Percentiles rank a stretch among this genome's conserved stretches.
phyloP scores from a whole-genome alignment of 345 rosid genomes.

The Excoecaria cochinchinensis region DNA sequence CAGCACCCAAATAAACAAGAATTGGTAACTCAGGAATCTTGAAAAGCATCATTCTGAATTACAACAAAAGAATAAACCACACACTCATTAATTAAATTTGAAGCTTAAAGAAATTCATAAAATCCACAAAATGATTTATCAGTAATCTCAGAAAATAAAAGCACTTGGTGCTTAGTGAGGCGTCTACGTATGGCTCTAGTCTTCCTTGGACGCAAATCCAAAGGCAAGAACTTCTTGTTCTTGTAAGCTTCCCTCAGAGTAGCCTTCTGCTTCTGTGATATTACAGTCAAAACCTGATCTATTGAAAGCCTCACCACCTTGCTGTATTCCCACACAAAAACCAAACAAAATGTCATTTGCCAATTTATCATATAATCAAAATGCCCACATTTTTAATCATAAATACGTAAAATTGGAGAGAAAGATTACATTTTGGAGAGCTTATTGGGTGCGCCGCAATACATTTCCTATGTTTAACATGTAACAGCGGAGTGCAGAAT shows the following conservation, averaged over 20 bases:
- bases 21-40: no score
- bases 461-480: no score
- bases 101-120: neutral
- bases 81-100: neutral
- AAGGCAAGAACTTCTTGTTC: constrained; percentile 34
- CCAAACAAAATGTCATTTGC: neutral
- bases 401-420: neutral
- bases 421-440: constrained; percentile 15
- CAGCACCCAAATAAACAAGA: neutral
- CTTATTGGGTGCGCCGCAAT: constrained; percentile 27
- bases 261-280: constrained; percentile 33
- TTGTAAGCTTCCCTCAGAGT: constrained; percentile 31
- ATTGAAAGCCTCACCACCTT: constrained; percentile 32
- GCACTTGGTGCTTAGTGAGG: constrained; percentile 31
- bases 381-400: no score
- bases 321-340: neutral
- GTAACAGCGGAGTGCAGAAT: no score
- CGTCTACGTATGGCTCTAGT: constrained; percentile 30
- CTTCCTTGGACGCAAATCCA: constrained; percentile 31
- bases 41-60: neutral
- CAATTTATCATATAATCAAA: neutral
- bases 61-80: neutral
- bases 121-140: neutral
- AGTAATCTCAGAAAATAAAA: neutral
- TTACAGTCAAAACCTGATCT: constrained; percentile 33